Evolutionary conservation across 2,329 filamentous ascomycete genomes (phyloP).

Genomic region (Colletotrichum sp.): DNA sequence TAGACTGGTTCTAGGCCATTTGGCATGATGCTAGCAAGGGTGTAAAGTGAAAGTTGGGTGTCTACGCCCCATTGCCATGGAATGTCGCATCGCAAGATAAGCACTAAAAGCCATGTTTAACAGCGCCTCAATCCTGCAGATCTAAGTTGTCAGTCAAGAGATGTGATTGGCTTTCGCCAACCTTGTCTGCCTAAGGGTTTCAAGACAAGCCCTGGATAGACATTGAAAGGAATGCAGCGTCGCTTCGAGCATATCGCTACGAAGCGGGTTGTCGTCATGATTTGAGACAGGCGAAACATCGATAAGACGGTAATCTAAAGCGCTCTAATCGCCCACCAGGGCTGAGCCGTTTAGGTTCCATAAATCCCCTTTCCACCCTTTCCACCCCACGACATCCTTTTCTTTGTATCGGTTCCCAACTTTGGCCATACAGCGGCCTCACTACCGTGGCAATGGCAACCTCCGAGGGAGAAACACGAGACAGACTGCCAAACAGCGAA

Average conservation of each 20-base stretch:
- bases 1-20: no score
- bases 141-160: neutral
- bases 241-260: neutral
- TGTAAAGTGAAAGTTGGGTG: no score
- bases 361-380: neutral
- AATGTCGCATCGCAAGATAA: neutral
- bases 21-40: neutral
- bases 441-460: accelerated
- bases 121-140: neutral
- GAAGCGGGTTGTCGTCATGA: neutral
- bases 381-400: accelerated
- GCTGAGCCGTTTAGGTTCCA: neutral
- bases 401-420: neutral
- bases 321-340: neutral
- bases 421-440: neutral
- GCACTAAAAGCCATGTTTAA: neutral
- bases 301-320: neutral
- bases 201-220: neutral
- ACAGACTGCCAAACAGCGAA: neutral
- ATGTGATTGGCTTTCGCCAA: neutral
- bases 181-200: neutral
- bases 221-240: neutral
- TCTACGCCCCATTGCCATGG: neutral
- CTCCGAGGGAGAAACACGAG: neutral
- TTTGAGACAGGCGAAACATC: neutral